phyloP scores from a whole-genome alignment of 805 yeast species.

The Lipomyces lipofer region DNA sequence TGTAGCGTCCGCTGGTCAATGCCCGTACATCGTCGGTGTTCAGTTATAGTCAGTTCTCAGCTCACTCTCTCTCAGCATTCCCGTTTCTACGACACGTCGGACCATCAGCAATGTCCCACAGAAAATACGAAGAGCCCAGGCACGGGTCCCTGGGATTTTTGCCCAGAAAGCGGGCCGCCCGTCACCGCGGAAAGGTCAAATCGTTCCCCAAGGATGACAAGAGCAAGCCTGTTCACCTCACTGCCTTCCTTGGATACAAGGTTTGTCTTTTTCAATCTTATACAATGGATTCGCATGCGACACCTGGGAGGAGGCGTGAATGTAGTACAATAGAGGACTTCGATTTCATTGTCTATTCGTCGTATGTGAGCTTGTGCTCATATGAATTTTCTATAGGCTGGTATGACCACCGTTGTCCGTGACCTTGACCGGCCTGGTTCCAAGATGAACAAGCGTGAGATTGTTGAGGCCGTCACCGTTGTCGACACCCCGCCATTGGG shows the following conservation, averaged over 20 bases:
- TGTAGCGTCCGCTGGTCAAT: too few relatives aligned
- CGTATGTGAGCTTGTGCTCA: neutral
- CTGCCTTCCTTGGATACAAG: conserved; percentile 99
- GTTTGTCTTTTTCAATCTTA: conserved; percentile 2
- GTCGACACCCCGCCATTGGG: conserved; percentile 96
- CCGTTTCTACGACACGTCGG: neutral
- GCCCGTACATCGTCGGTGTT: neutral
- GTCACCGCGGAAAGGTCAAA: conserved; percentile 98
- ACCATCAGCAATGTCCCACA: conserved; percentile 82
- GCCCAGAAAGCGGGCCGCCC: conserved; percentile 99
- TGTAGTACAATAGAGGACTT: too few relatives aligned
- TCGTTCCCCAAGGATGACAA: conserved; percentile 99
- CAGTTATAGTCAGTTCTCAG: neutral
- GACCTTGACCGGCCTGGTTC: conserved; percentile 99
- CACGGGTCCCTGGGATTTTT: conserved; percentile 99
- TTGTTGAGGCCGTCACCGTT: conserved; percentile 98
- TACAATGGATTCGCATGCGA: too few relatives aligned
- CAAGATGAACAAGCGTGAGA: conserved; percentile 99
- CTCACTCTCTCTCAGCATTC: neutral
- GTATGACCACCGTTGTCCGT: conserved; percentile 99
- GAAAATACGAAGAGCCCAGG: conserved; percentile 99
- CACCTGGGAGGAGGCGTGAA: too few relatives aligned
- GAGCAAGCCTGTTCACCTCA: conserved; percentile 96
- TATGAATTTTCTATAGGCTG: conserved; percentile 65
- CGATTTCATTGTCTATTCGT: neutral